Evolutionary conservation across 805 yeast species (phyloP), one percentile per base, ranked within the genome.

Genomic region (Starmerella potacharoeniae): DNA sequence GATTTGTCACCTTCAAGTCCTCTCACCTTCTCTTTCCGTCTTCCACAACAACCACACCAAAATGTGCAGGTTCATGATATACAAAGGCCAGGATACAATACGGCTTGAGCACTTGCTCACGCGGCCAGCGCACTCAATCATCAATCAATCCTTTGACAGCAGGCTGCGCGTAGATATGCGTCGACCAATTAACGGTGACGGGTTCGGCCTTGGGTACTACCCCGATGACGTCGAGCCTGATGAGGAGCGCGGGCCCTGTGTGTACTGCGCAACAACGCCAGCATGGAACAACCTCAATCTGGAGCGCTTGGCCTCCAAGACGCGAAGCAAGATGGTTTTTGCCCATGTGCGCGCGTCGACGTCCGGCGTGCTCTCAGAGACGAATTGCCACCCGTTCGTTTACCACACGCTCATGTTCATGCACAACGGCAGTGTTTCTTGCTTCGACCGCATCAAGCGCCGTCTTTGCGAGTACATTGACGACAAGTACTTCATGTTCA

Each of bases 341-440:
- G 98, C 95, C 2, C 98, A 93, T 69, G 97, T 93, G 1, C 71
- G 98, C 58, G 97, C 98, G 0, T 86, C 95, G 0, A 93, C 98
- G 0, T 87, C 95, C 59, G 98, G 98, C 48, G 95, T 86, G 1
- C 71, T 93, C 31, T 78, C 95, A 10, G 98, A 93, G 67, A 91
- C 97, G 0, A 93, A 93, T 69, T 93, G 98, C 70, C 98, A 93
- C 68, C 98, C 98, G 0, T 93, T 93, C 70, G 81, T 85, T 3
- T 89, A 80, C 67, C 91, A 90, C 58, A 81, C 81, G 51, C 72
- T 91, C 49, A 85, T 91, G 84, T 93, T 93, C 68, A 93, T 93
- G 98, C 98, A 93, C 70, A 93, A 93, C 70, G 98, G 98, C 10
- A 66, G 70, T 51, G 80, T 93, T 29, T 75, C 90, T 10, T 80